Evolutionary conservation across 106 monocot species (phyloP).

Genomic region (Ottelia alismoides): DNA sequence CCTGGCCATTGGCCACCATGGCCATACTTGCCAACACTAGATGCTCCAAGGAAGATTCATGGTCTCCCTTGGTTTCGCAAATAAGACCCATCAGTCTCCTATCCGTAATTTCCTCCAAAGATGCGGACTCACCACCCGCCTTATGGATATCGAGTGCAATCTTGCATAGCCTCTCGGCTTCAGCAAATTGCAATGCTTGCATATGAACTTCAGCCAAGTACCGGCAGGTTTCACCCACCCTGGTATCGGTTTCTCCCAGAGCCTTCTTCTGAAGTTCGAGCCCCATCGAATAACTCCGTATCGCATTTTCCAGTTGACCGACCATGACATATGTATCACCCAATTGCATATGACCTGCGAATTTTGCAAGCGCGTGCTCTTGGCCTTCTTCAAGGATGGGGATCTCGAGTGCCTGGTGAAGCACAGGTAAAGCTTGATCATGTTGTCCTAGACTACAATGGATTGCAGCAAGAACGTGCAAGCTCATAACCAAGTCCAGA

Average conservation of each 20-base stretch:
- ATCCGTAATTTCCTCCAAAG: slow-evolving; percentile 26
- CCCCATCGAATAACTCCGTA: slow-evolving; percentile 21
- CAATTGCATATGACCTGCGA: slow-evolving; percentile 59
- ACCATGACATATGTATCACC: slow-evolving; percentile 37
- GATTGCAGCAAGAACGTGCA: slow-evolving; percentile 55
- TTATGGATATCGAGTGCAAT: slow-evolving; percentile 30
- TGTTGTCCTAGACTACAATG: slow-evolving; percentile 42
- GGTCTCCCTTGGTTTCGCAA: slow-evolving; percentile 33
- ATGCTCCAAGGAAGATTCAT: slow-evolving; percentile 33
- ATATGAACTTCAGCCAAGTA: slow-evolving; percentile 36
- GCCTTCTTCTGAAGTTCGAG: slow-evolving; percentile 25
- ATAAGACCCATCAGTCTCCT: slow-evolving; percentile 37
- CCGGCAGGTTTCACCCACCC: slow-evolving; percentile 40
- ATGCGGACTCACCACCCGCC: slow-evolving; percentile 13
- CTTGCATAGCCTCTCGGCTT: slow-evolving; percentile 25
- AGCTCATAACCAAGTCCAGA: slow-evolving; percentile 48
- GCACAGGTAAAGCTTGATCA: slow-evolving; percentile 31
- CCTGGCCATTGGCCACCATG: slow-evolving; percentile 25
- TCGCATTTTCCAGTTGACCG: slow-evolving; percentile 21
- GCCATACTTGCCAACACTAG: slow-evolving; percentile 29
- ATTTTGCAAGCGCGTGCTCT: slow-evolving; percentile 54
- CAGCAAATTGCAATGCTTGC: slow-evolving; percentile 28
- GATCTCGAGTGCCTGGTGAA: slow-evolving; percentile 35
- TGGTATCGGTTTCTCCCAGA: slow-evolving; percentile 20
- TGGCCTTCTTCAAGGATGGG: slow-evolving; percentile 34